phyloP scores from a whole-genome alignment of 306 rosid genomes.

The Cucumis hystrix region DNA sequence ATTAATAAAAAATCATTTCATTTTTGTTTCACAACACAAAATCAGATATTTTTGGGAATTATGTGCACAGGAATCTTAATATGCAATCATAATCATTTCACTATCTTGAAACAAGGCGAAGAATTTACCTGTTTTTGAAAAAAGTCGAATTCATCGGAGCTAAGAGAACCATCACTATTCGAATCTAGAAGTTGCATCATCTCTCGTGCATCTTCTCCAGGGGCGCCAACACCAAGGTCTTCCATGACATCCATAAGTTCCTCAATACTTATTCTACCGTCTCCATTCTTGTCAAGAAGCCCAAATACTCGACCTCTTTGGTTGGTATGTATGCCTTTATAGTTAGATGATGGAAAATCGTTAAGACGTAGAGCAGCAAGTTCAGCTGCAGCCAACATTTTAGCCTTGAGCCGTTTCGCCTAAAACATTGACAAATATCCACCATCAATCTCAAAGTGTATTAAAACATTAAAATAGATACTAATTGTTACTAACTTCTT shows the following conservation, averaged over 20 bases:
- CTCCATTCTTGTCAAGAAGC: slow-evolving; percentile 93
- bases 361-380: slow-evolving; percentile 78
- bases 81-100: neutral
- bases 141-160: slow-evolving; percentile 43
- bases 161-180: slow-evolving; percentile 51
- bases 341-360: slow-evolving; percentile 48
- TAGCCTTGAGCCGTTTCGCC: slow-evolving; percentile 82
- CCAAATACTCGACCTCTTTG: slow-evolving; percentile 54
- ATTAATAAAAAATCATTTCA: neutral
- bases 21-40: neutral
- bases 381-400: slow-evolving; percentile 89
- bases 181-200: slow-evolving; percentile 56
- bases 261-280: slow-evolving; percentile 80
- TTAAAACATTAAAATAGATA: slow-evolving; percentile 2
- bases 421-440: slow-evolving; percentile 21
- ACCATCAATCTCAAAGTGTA: neutral
- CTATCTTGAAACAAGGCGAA: neutral
- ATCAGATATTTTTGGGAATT: neutral
- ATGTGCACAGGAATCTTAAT: neutral
- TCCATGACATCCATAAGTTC: slow-evolving; percentile 89
- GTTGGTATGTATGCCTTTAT: slow-evolving; percentile 31
- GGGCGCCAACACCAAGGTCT: slow-evolving; percentile 92
- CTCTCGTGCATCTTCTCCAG: slow-evolving; percentile 74
- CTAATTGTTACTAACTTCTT: slow-evolving; percentile 38
- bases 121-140: slow-evolving; percentile 60